Conservation (phyloP, 1,139 yeast species). For the Sugiyamaella neomexicana region DNA sequence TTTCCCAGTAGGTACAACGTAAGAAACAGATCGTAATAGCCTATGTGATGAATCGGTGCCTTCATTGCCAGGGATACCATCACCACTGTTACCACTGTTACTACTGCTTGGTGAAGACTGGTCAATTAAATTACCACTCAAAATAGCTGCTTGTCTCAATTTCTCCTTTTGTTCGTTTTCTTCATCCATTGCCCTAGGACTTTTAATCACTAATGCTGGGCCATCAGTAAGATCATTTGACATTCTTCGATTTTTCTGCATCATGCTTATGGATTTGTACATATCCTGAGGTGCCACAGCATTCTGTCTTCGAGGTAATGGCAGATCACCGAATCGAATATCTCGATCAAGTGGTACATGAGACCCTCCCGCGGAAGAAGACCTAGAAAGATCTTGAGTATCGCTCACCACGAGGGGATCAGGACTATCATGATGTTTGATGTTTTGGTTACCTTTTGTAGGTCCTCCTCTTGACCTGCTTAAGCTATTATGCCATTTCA, state of each 20-base stretch:
- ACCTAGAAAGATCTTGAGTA: neutral
- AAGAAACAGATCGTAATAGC: constrained; percentile 4
- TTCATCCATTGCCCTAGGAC: constrained; percentile 70
- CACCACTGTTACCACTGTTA: neutral
- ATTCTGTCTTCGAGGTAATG: constrained; percentile 45
- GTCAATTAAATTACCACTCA: neutral
- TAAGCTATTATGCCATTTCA: neutral
- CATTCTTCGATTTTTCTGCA: constrained; percentile 51
- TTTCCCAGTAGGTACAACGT: neutral
- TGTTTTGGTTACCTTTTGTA: neutral
- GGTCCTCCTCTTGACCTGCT: neutral
- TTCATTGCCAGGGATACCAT: neutral
- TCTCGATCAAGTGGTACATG: constrained; percentile 24
- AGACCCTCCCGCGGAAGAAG: constrained; percentile 3
- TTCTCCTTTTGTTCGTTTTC: constrained; percentile 32
- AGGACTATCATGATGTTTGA: neutral
- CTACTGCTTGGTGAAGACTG: constrained; percentile 2
- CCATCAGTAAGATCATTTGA: constrained; percentile 57
- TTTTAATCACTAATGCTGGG: constrained; percentile 75
- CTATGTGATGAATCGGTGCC: neutral
- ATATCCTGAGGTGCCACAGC: constrained; percentile 80
- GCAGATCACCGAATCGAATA: constrained; percentile 40
- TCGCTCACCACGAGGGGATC: neutral
- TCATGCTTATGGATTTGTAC: constrained; percentile 77
- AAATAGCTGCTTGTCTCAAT: neutral